A percentile compares a stretch with the other conserved stretches of the same genome.
These are phyloP conservation scores for Aspergillus hiratsukae DNA, from an alignment of 2,329 filamentous ascomycete species.

Conservation along the genomic window DNA sequence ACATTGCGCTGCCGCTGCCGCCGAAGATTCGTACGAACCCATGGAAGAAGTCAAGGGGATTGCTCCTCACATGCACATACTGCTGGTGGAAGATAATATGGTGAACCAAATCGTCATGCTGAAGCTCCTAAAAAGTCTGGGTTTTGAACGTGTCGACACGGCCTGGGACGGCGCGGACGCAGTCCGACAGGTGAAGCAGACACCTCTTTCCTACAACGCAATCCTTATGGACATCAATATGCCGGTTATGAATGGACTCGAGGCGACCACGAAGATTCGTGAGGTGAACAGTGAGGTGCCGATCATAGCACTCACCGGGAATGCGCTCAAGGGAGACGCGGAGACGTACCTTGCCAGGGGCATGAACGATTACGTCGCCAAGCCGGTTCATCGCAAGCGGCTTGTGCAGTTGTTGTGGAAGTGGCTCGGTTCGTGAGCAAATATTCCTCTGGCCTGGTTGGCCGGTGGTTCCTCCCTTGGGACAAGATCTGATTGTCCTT, in stretches of 20 bases:
- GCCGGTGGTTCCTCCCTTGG: background rate
- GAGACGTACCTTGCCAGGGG: constrained; percentile 52
- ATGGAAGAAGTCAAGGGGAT: constrained; percentile 31
- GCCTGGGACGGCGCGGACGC: constrained; percentile 44
- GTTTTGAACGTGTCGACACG: constrained; percentile 40
- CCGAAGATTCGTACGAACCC: constrained; percentile 11
- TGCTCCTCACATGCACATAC: constrained; percentile 38
- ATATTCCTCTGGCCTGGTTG: background rate
- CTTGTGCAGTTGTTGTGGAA: constrained; percentile 43
- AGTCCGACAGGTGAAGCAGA: constrained; percentile 39
- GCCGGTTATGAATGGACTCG: constrained; percentile 45
- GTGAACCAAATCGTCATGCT: constrained; percentile 42
- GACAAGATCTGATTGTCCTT: background rate
- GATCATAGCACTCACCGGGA: constrained; percentile 54
- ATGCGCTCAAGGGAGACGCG: constrained; percentile 53
- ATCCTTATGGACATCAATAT: constrained; percentile 48
- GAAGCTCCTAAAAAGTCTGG: constrained; percentile 35
- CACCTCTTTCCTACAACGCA: constrained; percentile 40
- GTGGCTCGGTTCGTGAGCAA: constrained; percentile 28
- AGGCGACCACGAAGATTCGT: constrained; percentile 43
- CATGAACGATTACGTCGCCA: constrained; percentile 55
- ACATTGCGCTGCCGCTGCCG: constrained; percentile 18
- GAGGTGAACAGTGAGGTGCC: constrained; percentile 38
- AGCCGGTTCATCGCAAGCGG: constrained; percentile 50
- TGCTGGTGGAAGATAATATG: constrained; percentile 42